Evolutionary conservation across 2,329 filamentous ascomycete genomes (phyloP).

Genomic region (Verruconis gallopava): DNA sequence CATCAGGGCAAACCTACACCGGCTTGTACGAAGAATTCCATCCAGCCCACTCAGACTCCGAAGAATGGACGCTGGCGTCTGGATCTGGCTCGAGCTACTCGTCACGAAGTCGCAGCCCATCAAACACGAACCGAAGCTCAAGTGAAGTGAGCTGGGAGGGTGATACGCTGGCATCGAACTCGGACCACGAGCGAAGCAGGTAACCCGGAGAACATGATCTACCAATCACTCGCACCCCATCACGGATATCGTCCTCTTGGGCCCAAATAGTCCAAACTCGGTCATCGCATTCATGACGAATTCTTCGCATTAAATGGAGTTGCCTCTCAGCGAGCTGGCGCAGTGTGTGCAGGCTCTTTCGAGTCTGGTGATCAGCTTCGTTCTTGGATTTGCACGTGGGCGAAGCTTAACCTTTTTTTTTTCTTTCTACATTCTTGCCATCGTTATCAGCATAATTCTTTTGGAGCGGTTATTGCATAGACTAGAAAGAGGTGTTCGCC

Average conservation of each 20-base stretch:
- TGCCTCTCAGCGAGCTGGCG: too few species aligned
- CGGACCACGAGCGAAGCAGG: conserved; percentile 6
- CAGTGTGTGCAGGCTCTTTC: too few species aligned
- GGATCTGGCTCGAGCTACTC: conserved; percentile 70
- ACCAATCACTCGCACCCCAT: too few species aligned
- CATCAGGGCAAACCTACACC: conserved; percentile 33
- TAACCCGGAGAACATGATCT: too few species aligned
- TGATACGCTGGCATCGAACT: conserved; percentile 9
- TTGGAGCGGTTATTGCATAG: not conserved
- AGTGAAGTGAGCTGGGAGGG: conserved; percentile 12
- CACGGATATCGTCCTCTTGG: too few species aligned
- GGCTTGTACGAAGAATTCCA: conserved; percentile 35
- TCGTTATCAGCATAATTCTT: conserved; percentile 1
- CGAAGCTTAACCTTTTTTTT: too few species aligned
- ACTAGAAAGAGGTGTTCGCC: not conserved
- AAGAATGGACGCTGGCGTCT: conserved; percentile 67
- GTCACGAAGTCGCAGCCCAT: conserved; percentile 48
- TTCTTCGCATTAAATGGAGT: too few species aligned
- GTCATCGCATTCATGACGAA: too few species aligned
- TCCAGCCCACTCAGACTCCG: conserved; percentile 42
- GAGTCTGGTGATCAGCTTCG: too few species aligned
- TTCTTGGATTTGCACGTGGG: too few species aligned
- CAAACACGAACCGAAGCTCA: conserved; percentile 14
- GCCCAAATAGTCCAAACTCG: too few species aligned
- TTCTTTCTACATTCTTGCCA: not conserved